These are phyloP conservation scores for Plasmopara viticola DNA, from an alignment of 352 stramenopile genomes.

Conservation along the genomic window DNA sequence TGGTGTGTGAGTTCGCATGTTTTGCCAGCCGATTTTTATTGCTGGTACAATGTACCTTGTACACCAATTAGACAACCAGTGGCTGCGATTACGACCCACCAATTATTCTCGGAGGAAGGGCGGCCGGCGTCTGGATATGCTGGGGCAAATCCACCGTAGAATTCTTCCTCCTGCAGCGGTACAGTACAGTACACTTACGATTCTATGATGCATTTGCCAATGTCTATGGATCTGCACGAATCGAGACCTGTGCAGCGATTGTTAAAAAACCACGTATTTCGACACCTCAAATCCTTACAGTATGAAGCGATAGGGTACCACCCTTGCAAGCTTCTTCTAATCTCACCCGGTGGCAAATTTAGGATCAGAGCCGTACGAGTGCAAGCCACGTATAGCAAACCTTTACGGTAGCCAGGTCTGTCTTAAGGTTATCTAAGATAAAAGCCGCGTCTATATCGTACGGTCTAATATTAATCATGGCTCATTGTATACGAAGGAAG, in stretches of 20 bases:
- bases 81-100: conserved; percentile 12
- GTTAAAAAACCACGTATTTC: background rate
- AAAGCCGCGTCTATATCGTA: background rate
- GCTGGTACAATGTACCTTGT: conserved; percentile 5
- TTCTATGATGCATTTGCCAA: background rate
- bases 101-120: conserved; percentile 15
- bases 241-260: conserved; percentile 1
- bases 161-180: conserved; percentile 3
- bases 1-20: conserved; percentile 8
- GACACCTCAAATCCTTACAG: background rate
- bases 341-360: background rate
- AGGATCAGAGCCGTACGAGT: background rate
- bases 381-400: background rate
- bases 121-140: conserved; percentile 18
- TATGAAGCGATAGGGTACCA: conserved; percentile 7
- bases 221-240: background rate
- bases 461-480: background rate
- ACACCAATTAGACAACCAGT: conserved; percentile 23
- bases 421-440: background rate
- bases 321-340: conserved; percentile 4
- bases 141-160: conserved; percentile 17
- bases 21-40: conserved; percentile 23
- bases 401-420: conserved; percentile 12
- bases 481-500: background rate
- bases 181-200: background rate